Evolutionary conservation across 805 yeast species (phyloP).

Genomic region (Clavispora fructus): DNA sequence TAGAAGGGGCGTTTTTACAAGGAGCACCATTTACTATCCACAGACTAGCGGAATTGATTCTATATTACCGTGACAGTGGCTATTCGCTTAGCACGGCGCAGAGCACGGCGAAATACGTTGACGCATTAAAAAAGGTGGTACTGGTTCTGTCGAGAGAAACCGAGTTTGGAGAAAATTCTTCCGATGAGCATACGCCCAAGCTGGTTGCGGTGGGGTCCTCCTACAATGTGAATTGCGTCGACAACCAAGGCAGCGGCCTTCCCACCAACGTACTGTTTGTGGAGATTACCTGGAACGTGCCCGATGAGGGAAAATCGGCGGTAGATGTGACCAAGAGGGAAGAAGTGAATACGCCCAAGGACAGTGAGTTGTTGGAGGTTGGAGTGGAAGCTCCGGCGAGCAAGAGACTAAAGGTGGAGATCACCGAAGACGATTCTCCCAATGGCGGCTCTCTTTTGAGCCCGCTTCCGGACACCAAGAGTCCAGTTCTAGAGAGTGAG

Average conservation of each 20-base stretch:
- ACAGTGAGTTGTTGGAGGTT: neutral
- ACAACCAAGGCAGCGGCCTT: slow-evolving; percentile 7
- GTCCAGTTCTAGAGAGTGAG: too few species aligned
- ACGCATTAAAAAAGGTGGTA: slow-evolving; percentile 9
- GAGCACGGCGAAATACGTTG: slow-evolving; percentile 13
- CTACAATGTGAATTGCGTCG: neutral
- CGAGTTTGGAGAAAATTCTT: neutral
- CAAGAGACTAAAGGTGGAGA: neutral
- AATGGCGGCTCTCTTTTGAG: neutral
- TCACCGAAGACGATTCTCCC: neutral
- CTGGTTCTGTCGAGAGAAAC: slow-evolving; percentile 1
- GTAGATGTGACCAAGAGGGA: too few species aligned
- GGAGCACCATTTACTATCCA: slow-evolving; percentile 15
- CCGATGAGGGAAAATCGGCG: neutral
- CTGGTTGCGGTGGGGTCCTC: neutral
- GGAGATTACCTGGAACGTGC: slow-evolving; percentile 5
- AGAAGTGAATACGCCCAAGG: too few species aligned
- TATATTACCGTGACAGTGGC: slow-evolving; percentile 10
- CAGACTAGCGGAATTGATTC: slow-evolving; percentile 13
- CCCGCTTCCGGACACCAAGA: neutral
- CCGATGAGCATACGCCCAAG: neutral
- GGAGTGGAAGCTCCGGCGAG: neutral
- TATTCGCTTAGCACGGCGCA: slow-evolving; percentile 8
- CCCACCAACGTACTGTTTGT: slow-evolving; percentile 11
- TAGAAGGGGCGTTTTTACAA: slow-evolving; percentile 19